Evolutionary conservation across 1,284 basidiomycete genomes (phyloP).

Genomic region (Sphagnurus paluster): DNA sequence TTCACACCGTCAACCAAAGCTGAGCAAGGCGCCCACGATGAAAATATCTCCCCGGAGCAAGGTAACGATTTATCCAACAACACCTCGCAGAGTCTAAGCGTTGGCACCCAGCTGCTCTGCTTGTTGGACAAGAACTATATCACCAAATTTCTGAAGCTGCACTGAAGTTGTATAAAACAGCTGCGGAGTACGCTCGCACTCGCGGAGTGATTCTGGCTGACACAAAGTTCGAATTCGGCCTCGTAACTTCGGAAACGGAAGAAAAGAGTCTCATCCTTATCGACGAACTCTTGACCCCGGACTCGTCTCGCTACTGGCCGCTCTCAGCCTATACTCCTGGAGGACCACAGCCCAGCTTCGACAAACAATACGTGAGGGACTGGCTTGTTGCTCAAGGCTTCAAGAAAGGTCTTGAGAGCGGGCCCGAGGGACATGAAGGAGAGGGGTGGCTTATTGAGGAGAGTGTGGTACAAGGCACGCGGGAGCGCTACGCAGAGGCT

Average conservation of each 20-base stretch:
- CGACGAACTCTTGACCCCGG: conserved; percentile 96
- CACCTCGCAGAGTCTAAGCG: no score
- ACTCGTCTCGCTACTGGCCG: conserved; percentile 98
- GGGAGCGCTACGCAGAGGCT: conserved; percentile 77
- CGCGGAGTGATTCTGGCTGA: conserved; percentile 96
- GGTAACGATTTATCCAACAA: conserved; percentile 52
- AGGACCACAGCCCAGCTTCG: conserved; percentile 85
- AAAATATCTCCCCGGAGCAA: conserved; percentile 94
- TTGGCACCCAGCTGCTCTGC: conserved; percentile 48
- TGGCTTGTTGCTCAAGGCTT: conserved; percentile 80
- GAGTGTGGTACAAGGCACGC: conserved; percentile 78
- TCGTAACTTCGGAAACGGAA: conserved; percentile 42
- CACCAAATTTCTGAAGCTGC: conserved; percentile 60
- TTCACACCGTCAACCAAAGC: conserved; percentile 99
- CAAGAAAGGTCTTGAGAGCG: conserved; percentile 76
- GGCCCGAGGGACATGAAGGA: conserved; percentile 64
- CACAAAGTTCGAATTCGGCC: conserved; percentile 89
- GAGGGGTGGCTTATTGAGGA: conserved; percentile 77
- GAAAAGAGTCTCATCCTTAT: conserved; percentile 69
- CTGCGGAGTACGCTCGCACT: conserved; percentile 75
- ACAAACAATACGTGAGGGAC: conserved; percentile 96
- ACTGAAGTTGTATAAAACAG: conserved; percentile 73
- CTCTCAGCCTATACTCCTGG: conserved; percentile 75
- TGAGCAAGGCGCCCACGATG: conserved; percentile 92
- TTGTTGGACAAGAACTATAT: conserved; percentile 74